A percentile compares a stretch with the other conserved stretches of the same genome.
These are phyloP conservation scores for Citrus australasica DNA, from an alignment of 345 rosid species.

Conservation along the genomic window DNA sequence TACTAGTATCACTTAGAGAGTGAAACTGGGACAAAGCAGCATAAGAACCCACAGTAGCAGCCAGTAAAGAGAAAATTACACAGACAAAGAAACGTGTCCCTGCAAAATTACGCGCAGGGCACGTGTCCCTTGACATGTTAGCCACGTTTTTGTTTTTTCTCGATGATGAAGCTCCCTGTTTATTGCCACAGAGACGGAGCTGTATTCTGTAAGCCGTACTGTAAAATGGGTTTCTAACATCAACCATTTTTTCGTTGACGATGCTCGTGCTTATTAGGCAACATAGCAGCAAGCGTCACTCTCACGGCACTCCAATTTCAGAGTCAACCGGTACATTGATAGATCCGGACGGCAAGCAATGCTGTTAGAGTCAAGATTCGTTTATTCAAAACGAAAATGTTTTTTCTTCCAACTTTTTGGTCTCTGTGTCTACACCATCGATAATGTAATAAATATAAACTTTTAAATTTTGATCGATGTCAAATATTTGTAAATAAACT, in stretches of 20 bases:
- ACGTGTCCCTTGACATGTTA: not conserved
- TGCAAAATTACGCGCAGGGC: not conserved
- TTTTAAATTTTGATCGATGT: no score
- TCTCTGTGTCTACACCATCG: no score
- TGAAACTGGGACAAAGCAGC: not conserved
- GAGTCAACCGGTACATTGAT: not conserved
- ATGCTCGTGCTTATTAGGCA: not conserved
- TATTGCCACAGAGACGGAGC: not conserved
- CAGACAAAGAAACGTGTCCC: slow-evolving; percentile 11
- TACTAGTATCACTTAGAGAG: not conserved
- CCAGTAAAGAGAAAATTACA: not conserved
- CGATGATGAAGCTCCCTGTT: not conserved
- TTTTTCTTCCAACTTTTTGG: no score
- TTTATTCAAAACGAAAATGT: no score
- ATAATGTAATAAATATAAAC: no score
- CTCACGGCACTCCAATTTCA: not conserved
- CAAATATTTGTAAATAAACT: no score
- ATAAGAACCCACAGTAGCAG: not conserved
- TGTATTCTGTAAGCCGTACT: not conserved
- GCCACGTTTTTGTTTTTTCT: not conserved
- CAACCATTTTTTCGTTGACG: not conserved
- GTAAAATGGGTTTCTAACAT: not conserved
- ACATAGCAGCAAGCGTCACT: not conserved
- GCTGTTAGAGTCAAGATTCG: no score
- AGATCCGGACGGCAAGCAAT: no score